Evolutionary conservation across 495 filamentous ascomycete genomes (phyloP), one percentile per base, ranked within the genome.

Genomic region (Umbilicaria muhlenbergii): DNA sequence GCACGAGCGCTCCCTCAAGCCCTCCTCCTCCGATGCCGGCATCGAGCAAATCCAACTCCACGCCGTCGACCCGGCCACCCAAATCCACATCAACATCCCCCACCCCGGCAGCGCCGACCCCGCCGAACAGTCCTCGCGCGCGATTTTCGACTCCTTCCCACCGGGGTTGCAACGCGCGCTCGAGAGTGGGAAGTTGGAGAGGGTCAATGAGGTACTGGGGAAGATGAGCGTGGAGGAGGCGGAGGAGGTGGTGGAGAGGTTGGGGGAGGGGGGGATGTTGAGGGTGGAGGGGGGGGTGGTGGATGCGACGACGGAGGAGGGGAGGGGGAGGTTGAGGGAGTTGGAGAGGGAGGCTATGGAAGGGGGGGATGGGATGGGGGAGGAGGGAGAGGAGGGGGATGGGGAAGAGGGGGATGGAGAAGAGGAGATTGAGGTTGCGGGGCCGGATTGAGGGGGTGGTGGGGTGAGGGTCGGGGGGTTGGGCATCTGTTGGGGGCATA

Each of bases 11-110:
- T 75, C 75, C 41, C 76, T 69, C 32, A 75, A 77, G 12, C 73
- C 68, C 11, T 64, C 56, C 24, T 52, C 50, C 3, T n/a, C n/a
- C n/a, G n/a, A n/a, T n/a, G 73, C 64, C 31, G 83, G 80, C 10
- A 83, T 92, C n/a, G 89, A 96, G 66, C 89, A 94, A 58, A 96
- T 98, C 52, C 91, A 98, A 63, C 69, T 98, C 17, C 91, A 98
- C 57, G 88, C 91, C 13, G 86, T 96, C 17, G 87, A 96, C 53
- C 88, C 89, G 11, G 83, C 82, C 45, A 95, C 91, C 2, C 78
- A 79, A 40, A 96, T 98, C 55, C 86, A 83, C 61, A 95, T 98
- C 62, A 73, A 63, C 33, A 77, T 95, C 11, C 75, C 84, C 11
- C 57, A 65, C 12, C 53, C 63, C 16, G 65, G 70, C 37, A 83